Evolutionary conservation across 2,329 filamentous ascomycete species (phyloP).

Genomic region (Trichophyton verrucosum): DNA sequence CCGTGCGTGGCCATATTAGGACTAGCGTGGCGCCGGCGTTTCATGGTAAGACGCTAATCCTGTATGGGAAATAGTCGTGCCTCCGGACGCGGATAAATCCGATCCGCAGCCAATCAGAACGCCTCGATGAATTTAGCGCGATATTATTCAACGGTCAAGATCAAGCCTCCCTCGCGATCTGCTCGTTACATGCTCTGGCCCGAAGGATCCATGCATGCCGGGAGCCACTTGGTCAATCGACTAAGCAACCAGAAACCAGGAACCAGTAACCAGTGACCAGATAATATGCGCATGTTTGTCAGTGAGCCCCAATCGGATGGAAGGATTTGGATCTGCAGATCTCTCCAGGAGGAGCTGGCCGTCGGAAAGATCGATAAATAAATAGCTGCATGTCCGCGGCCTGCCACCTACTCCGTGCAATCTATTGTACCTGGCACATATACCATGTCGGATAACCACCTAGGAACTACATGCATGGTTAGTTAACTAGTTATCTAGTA

Average conservation of each 20-base stretch:
- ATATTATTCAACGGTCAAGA: neutral
- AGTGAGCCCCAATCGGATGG: too few relatives aligned
- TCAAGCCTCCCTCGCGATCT: neutral
- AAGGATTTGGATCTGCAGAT: too few relatives aligned
- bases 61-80: neutral
- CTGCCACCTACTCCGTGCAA: too few relatives aligned
- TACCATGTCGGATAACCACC: too few relatives aligned
- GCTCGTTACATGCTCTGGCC: neutral
- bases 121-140: neutral
- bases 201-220: neutral
- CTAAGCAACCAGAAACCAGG: neutral
- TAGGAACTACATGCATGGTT: too few relatives aligned
- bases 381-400: too few relatives aligned
- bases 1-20: neutral
- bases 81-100: neutral
- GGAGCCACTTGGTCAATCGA: neutral
- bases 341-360: too few relatives aligned
- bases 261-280: too few relatives aligned
- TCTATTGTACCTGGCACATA: too few relatives aligned
- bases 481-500: too few relatives aligned
- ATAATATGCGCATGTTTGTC: too few relatives aligned
- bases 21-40: neutral
- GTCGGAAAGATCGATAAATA: too few relatives aligned
- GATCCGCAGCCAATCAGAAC: neutral
- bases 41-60: neutral